Conservation (phyloP, 75 land plant species). For the Adiantum capillusveneris region DNA sequence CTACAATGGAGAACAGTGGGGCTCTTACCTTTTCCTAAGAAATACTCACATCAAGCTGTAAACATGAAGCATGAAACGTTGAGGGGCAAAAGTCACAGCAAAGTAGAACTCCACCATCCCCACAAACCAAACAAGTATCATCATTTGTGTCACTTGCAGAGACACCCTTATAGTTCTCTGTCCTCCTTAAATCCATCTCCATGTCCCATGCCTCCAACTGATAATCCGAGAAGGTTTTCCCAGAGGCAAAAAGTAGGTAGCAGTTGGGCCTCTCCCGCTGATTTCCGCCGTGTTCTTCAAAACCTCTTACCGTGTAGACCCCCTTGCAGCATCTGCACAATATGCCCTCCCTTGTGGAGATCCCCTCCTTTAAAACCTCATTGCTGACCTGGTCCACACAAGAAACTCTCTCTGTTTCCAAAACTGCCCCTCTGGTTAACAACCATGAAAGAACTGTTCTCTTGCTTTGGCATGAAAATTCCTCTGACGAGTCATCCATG, state of each 20-base stretch:
- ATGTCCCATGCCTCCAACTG: slow-evolving; percentile 61
- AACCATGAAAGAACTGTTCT: slow-evolving; percentile 68
- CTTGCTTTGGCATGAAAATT: slow-evolving; percentile 17
- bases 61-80: slow-evolving; percentile 63
- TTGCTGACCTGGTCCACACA: slow-evolving; percentile 48
- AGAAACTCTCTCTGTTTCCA: slow-evolving; percentile 44
- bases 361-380: slow-evolving; percentile 42
- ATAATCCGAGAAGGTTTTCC: slow-evolving; percentile 55
- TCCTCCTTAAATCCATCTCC: slow-evolving; percentile 28
- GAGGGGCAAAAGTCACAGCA: slow-evolving; percentile 91
- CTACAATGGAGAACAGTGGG: no score
- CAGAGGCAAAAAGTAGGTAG: slow-evolving; percentile 22
- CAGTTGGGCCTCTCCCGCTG: slow-evolving; percentile 41
- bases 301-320: slow-evolving; percentile 48
- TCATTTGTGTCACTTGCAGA: slow-evolving; percentile 69
- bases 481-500: not conserved
- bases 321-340: slow-evolving; percentile 71
- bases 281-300: slow-evolving; percentile 45
- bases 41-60: slow-evolving; percentile 47
- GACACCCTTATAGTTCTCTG: slow-evolving; percentile 34
- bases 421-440: slow-evolving; percentile 50
- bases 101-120: slow-evolving; percentile 85
- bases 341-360: slow-evolving; percentile 61
- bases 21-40: no score
- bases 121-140: slow-evolving; percentile 83